A percentile compares a stretch with the other conserved stretches of the same genome.
Evolutionary conservation across 352 stramenopile species (phyloP).

Genomic region (Paralagenidium karlingii): DNA sequence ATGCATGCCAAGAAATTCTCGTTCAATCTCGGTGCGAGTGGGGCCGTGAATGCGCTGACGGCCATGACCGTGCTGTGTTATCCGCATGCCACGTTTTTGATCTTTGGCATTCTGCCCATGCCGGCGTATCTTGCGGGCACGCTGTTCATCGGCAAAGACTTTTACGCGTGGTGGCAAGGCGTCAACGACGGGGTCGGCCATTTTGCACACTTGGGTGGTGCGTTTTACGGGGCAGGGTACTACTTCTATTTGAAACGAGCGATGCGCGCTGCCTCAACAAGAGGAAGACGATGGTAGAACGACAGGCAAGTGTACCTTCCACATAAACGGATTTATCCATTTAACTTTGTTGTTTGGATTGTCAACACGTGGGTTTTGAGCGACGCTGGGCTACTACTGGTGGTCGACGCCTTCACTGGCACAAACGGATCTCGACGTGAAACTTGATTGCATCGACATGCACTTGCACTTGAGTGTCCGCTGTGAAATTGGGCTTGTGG

Average conservation of each 20-base stretch:
- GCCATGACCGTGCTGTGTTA: constrained; percentile 56
- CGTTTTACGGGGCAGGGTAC: constrained; percentile 41
- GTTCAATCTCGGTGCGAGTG: constrained; percentile 56
- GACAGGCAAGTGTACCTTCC: too few species aligned
- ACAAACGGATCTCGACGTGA: too few species aligned
- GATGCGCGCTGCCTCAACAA: too few species aligned
- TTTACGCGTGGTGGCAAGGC: constrained; percentile 45
- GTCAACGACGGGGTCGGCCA: constrained; percentile 46
- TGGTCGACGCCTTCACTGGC: too few species aligned
- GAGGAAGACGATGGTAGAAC: too few species aligned
- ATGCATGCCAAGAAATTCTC: constrained; percentile 19
- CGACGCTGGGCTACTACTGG: too few species aligned
- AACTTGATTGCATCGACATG: constrained; percentile 36
- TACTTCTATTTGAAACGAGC: constrained; percentile 37
- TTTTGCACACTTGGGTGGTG: constrained; percentile 59
- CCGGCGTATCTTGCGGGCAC: constrained; percentile 55
- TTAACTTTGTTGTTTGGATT: too few species aligned
- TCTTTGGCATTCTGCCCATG: constrained; percentile 67
- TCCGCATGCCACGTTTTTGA: constrained; percentile 51
- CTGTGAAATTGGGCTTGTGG: constrained; percentile 8
- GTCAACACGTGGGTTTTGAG: too few species aligned
- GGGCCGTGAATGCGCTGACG: constrained; percentile 71
- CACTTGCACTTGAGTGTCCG: constrained; percentile 20
- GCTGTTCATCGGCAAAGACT: constrained; percentile 62
- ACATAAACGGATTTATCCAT: too few species aligned